Base-by-base conservation (phyloP, 441 rosid species). In the Gossypium laxum region DNA sequence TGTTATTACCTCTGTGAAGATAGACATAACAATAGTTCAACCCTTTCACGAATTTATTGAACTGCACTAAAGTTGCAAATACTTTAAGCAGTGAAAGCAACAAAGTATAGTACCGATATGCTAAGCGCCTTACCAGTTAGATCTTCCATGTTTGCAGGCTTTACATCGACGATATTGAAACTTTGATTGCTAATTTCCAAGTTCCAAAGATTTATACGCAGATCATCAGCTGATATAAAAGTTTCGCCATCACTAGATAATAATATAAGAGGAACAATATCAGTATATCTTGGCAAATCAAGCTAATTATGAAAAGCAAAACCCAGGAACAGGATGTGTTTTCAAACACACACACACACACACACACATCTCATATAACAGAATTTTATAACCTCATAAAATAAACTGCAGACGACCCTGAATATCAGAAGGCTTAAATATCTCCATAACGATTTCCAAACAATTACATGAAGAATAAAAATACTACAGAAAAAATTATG, bases 61-160 rank as follows among this genome's bases (percentile, higher is more conserved):
- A 3, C 56, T 26, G 57, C 57, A 24, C 70, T 66, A 10, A 14
- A 26, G 57, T 7, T 6, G n/a, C 21, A 24, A 64, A 47, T 47
- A 47, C n/a, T 22, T 6, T 12, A 32, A 51, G 8, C 15, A 34
- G 22, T 34, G 1, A 34, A 34, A 2, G 14, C 32, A 5, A 3
- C 18, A 32, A 3, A 47, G 3, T 4, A 59, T 15, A 15, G 10
- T 15, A 58, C 1, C 12, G 50, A 56, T 43, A 59, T 28, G 68
- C 26, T 22, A 56, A 69, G 54, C 56, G 47, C 58, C 80, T 77
- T 78, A 90, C 98, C 97, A 59, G 96, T 93, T 74, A 93, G 86
- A 82, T 93, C 97, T 85, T 93, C 97, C 94, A 93, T 93, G 78
- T 91, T 93, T 41, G 92, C 82, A 64, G 98, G 98, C 79, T 93